Conservation (phyloP, 345 rosid genomes). For the Euphorbia lathyris region DNA sequence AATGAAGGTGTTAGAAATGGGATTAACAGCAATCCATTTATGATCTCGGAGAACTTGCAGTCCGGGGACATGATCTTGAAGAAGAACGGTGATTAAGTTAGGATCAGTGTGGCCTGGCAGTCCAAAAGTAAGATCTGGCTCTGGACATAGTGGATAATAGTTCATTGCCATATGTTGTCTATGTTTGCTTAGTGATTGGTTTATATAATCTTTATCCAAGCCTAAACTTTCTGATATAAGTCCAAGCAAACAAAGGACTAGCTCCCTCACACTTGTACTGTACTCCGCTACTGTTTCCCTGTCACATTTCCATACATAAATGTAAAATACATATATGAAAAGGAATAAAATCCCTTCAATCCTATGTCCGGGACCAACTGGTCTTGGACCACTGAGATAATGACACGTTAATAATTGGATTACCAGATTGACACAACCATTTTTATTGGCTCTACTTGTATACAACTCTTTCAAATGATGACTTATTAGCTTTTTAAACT, state of each 20-base stretch:
- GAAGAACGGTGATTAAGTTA: slow-evolving; percentile 61
- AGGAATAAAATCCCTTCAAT: too few relatives aligned
- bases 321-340: too few relatives aligned
- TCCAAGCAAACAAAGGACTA: slow-evolving; percentile 49
- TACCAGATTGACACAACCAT: too few relatives aligned
- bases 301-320: too few relatives aligned
- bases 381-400: too few relatives aligned
- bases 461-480: too few relatives aligned
- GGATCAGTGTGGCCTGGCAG: slow-evolving; percentile 77
- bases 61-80: slow-evolving; percentile 72
- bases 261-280: slow-evolving; percentile 41
- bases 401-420: too few relatives aligned
- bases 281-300: slow-evolving; percentile 57
- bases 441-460: too few relatives aligned
- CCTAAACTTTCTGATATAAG: slow-evolving; percentile 81
- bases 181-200: slow-evolving; percentile 37
- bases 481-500: too few relatives aligned
- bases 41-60: slow-evolving; percentile 60
- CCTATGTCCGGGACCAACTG: too few relatives aligned
- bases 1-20: slow-evolving; percentile 56
- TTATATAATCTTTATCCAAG: slow-evolving; percentile 44
- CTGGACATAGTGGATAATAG: slow-evolving; percentile 80
- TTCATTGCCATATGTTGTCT: slow-evolving; percentile 90
- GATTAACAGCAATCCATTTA: slow-evolving; percentile 65
- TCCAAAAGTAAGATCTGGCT: slow-evolving; percentile 73